These are phyloP conservation scores for Cercospora zeae-maydis DNA, from an alignment of 2,329 filamentous ascomycete genomes.

Conservation along the genomic window DNA sequence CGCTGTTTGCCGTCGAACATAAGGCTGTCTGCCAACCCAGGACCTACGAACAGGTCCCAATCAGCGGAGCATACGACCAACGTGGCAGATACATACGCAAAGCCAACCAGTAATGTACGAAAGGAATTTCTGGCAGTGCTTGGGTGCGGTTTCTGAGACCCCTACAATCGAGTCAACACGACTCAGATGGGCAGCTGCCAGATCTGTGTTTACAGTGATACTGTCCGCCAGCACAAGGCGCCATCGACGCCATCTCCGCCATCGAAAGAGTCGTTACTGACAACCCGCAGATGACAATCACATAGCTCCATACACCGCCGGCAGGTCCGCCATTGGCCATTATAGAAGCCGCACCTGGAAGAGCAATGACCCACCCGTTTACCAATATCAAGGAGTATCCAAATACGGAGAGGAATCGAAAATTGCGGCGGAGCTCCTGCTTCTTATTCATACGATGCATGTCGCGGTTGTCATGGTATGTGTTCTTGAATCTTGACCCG, in stretches of 20 bases:
- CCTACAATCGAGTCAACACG: conserved; percentile 20
- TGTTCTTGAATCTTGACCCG: background rate
- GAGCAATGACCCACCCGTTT: conserved; percentile 29
- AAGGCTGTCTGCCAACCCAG: background rate
- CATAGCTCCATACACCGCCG: conserved; percentile 22
- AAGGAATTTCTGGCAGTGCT: conserved; percentile 27
- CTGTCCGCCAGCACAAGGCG: conserved; percentile 31
- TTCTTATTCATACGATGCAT: conserved; percentile 24
- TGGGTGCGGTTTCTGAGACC: conserved; percentile 30
- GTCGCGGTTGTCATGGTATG: conserved; percentile 16
- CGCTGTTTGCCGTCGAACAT: background rate
- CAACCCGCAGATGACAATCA: conserved; percentile 17
- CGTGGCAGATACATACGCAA: background rate
- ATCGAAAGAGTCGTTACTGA: conserved; percentile 14
- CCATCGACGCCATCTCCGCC: conserved; percentile 30
- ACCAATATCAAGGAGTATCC: conserved; percentile 31
- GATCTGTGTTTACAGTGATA: conserved; percentile 19
- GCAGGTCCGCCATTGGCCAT: conserved; percentile 25
- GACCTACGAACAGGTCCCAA: background rate
- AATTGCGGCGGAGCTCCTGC: conserved; percentile 22
- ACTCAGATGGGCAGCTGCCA: background rate
- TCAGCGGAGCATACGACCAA: background rate
- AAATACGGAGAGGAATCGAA: conserved; percentile 27
- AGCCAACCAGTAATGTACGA: conserved; percentile 22
- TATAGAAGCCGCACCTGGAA: conserved; percentile 12